phyloP scores from a whole-genome alignment of 495 filamentous ascomycete species.

The Trichoderma orchidacearum region DNA sequence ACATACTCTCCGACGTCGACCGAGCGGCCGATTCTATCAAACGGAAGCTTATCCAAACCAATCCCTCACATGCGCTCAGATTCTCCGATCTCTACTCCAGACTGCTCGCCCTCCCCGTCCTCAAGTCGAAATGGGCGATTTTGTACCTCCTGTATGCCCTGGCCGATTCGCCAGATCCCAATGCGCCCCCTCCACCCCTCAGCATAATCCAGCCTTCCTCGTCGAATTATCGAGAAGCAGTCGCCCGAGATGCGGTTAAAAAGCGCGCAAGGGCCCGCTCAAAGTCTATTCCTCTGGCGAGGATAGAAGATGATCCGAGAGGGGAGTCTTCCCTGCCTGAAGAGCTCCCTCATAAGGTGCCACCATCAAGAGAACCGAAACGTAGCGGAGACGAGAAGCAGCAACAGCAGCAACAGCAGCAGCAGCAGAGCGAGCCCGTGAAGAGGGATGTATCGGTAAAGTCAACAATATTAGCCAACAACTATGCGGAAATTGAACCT shows the following conservation, averaged over 20 bases:
- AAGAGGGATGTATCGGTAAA: conserved; percentile 32
- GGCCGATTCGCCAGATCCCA: conserved; percentile 44
- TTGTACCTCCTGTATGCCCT: conserved; percentile 80
- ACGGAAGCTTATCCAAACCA: conserved; percentile 63
- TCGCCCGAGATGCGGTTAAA: neutral
- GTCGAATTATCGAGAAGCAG: conserved; percentile 3
- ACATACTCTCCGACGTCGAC: conserved; percentile 52
- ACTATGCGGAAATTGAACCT: conserved; percentile 35
- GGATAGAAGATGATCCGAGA: conserved; percentile 24
- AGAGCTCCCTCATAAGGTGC: conserved; percentile 26
- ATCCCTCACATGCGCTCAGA: conserved; percentile 70
- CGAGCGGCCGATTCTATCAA: conserved; percentile 88
- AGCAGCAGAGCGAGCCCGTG: conserved; percentile 2
- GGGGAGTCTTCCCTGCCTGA: conserved; percentile 41
- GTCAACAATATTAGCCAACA: conserved; percentile 35
- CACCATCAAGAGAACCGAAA: conserved; percentile 14
- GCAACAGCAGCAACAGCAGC: too few relatives aligned
- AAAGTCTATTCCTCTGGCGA: conserved; percentile 12
- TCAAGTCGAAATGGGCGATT: conserved; percentile 94
- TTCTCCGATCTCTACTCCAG: conserved; percentile 83
- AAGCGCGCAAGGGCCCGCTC: conserved; percentile 9
- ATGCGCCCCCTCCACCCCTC: conserved; percentile 17
- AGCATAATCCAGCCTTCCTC: conserved; percentile 13
- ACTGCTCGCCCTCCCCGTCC: conserved; percentile 75
- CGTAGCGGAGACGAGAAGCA: conserved; percentile 8